Evolutionary conservation across 768 basidiomycete genomes (phyloP), one percentile per base, ranked within the genome.

Genomic region (Trametes cinnabarina): DNA sequence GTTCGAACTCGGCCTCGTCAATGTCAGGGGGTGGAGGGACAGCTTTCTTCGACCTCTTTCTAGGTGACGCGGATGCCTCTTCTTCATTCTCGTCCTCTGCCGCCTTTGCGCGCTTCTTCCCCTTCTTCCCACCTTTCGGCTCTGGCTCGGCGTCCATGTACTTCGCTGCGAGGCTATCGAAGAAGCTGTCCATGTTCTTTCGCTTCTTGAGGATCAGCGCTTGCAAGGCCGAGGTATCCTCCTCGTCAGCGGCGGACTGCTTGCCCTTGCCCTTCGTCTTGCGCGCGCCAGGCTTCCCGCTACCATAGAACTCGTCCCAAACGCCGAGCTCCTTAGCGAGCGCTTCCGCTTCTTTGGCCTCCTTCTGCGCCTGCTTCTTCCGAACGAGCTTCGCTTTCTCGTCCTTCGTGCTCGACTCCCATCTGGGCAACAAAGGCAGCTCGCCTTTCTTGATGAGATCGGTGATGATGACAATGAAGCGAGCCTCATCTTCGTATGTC

Each of bases 271-370:
- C 76, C 42, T 82, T 83, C 14, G 73, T 72, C 71, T 82, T 84
- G 62, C 83, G 78, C 34, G 82, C 75, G 7, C 83, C 82, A 1
- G 78, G 71, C 72, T 87, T 90, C 3, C 89, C 91, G 61, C 78
- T 84, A 4, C 89, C 91, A 67, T 90, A 93, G 65, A 94, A 94
- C 64, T 94, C 92, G 55, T 97, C 94, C 92, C 93, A 95, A 10
- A 97, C 90, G 2, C 94, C 94, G 15, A 98, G 73, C 61, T 92
- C 91, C 63, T 85, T 91, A 5, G 94, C 94, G 40, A 87, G 74
- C 19, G 82, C 77, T 71, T 92, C 94, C 3, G 94, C 94, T 65
- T 96, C 92, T 54, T 76, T 75, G 2, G 91, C 92, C 70, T 95
- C 94, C 69, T 86, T 88, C 60, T 85, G 78, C 1, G 85, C 82